Evolutionary conservation across 306 rosid species (phyloP).

Genomic region (Geum urbanum): DNA sequence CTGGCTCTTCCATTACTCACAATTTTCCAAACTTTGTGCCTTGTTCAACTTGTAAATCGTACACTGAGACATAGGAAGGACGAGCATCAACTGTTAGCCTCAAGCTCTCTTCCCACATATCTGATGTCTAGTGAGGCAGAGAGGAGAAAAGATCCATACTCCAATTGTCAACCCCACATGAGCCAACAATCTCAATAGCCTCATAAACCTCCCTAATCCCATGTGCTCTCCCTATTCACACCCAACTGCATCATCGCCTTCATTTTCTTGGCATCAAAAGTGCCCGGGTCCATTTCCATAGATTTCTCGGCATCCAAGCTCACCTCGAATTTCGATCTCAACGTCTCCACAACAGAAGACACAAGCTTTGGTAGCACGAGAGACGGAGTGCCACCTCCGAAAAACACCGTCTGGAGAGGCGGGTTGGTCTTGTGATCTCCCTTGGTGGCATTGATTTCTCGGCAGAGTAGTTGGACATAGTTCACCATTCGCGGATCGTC

Average conservation of each 20-base stretch:
- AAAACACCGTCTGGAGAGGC: constrained; percentile 74
- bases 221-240: constrained; percentile 82
- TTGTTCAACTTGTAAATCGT: constrained; percentile 85
- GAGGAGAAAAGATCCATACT: constrained; percentile 90
- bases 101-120: constrained; percentile 86
- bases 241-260: constrained; percentile 53
- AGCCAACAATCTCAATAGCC: constrained; percentile 59
- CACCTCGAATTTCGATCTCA: constrained; percentile 59
- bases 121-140: constrained; percentile 68
- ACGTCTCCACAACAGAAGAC: constrained; percentile 43
- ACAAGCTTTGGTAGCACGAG: constrained; percentile 78
- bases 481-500: constrained; percentile 68
- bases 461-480: constrained; percentile 59
- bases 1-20: constrained; percentile 39
- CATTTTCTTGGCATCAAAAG: constrained; percentile 69
- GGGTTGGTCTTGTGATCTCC: constrained; percentile 18
- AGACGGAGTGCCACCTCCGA: constrained; percentile 93
- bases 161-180: constrained; percentile 80
- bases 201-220: constrained; percentile 72
- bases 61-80: constrained; percentile 81
- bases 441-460: constrained; percentile 72
- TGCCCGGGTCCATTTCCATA: constrained; percentile 97
- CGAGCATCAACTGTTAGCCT: constrained; percentile 59
- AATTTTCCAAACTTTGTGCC: constrained; percentile 74
- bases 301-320: constrained; percentile 60